phyloP scores from a whole-genome alignment of 495 filamentous ascomycete genomes.

The Aspergillus affinis region DNA sequence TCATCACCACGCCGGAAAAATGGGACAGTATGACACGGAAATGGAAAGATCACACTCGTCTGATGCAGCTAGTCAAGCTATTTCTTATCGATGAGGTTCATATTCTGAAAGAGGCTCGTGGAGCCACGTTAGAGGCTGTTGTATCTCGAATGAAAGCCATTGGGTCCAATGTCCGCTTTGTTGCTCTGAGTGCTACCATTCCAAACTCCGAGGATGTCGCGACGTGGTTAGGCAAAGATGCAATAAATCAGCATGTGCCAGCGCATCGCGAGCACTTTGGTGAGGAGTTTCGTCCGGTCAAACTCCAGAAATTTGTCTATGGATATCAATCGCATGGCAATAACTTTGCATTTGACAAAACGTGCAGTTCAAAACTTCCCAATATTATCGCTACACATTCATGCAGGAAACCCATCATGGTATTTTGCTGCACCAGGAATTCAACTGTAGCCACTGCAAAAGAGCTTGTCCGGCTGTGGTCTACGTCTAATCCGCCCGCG shows the following conservation, averaged over 20 bases:
- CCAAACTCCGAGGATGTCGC: constrained; percentile 92
- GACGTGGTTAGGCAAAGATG: constrained; percentile 81
- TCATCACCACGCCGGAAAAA: constrained; percentile 96
- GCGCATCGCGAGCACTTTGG: constrained; percentile 80
- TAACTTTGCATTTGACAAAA: constrained; percentile 85
- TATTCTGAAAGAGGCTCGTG: constrained; percentile 84
- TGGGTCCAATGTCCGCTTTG: constrained; percentile 81
- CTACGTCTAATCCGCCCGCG: constrained; percentile 51
- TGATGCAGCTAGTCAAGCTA: constrained; percentile 83
- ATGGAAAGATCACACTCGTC: constrained; percentile 84
- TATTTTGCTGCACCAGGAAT: constrained; percentile 88
- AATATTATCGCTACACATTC: constrained; percentile 76
- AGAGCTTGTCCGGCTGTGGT: constrained; percentile 67
- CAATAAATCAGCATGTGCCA: constrained; percentile 63
- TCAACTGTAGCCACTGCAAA: constrained; percentile 76
- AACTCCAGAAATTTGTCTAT: constrained; percentile 82
- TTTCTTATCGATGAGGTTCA: constrained; percentile 98
- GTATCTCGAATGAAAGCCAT: constrained; percentile 96
- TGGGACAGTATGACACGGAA: constrained; percentile 98
- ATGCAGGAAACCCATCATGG: constrained; percentile 79
- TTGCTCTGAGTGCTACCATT: constrained; percentile 90
- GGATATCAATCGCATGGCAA: constrained; percentile 67
- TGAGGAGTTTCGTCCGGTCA: constrained; percentile 87
- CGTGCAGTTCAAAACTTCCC: constrained; percentile 71
- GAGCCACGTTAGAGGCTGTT: constrained; percentile 91